phyloP scores from a whole-genome alignment of 495 filamentous ascomycete genomes.

The Aspergillus hancockii region DNA sequence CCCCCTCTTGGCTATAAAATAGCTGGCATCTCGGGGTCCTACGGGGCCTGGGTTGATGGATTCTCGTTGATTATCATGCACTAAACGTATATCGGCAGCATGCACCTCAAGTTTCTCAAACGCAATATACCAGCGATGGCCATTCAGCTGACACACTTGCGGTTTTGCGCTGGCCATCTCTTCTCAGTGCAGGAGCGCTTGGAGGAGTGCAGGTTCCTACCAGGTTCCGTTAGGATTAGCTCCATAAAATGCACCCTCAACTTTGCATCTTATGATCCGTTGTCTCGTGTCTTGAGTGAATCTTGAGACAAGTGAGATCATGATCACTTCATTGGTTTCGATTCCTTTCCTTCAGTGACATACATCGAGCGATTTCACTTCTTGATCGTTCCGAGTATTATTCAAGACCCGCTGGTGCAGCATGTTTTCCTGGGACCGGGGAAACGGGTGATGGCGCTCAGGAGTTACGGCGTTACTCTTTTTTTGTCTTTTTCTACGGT shows the following conservation, averaged over 20 bases:
- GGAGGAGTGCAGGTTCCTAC: not conserved
- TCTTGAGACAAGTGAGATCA: not conserved
- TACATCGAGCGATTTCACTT: not conserved
- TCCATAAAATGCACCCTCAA: not conserved
- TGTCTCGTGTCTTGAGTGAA: not conserved
- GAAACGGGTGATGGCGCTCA: conserved; percentile 11
- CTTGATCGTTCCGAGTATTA: not conserved
- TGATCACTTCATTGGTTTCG: conserved; percentile 4
- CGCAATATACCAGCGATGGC: not conserved
- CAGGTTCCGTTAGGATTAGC: not conserved
- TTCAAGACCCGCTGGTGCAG: not conserved
- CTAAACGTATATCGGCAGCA: conserved; percentile 32
- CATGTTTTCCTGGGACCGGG: not conserved
- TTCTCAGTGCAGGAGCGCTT: not conserved
- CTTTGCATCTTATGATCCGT: not conserved
- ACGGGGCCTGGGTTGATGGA: conserved; percentile 80
- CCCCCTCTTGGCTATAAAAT: conserved; percentile 89
- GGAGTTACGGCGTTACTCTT: conserved; percentile 10
- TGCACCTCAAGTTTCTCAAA: not conserved
- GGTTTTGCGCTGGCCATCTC: not conserved
- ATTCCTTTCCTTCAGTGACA: not conserved
- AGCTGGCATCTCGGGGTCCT: conserved; percentile 83
- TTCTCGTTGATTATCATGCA: conserved; percentile 83
- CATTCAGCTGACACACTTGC: not conserved
- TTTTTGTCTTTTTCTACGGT: not conserved